phyloP scores from a whole-genome alignment of 768 basidiomycete species.

The Tubosaeta sp. region DNA sequence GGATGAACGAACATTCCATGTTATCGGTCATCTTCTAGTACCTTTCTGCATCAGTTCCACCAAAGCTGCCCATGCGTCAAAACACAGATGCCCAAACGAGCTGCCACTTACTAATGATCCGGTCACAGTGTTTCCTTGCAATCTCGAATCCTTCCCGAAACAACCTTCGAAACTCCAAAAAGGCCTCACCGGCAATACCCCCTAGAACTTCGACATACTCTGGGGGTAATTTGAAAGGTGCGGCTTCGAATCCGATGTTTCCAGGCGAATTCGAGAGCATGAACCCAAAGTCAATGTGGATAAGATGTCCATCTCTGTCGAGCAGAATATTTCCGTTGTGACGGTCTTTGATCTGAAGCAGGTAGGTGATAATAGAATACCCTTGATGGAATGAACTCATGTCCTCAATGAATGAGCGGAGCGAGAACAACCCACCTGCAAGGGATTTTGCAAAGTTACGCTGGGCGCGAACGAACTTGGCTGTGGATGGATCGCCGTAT shows the following conservation, averaged over 20 bases:
- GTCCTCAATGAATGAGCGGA: not conserved
- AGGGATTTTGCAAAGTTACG: constrained; percentile 91
- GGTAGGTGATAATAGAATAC: constrained; percentile 93
- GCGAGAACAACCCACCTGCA: constrained; percentile 47
- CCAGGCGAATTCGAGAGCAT: constrained; percentile 97
- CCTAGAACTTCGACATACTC: constrained; percentile 97
- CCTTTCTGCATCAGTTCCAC: constrained; percentile 99
- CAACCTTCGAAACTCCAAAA: constrained; percentile 76
- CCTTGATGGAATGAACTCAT: constrained; percentile 39
- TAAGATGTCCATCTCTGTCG: constrained; percentile 90
- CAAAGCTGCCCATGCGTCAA: constrained; percentile 44
- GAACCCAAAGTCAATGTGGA: constrained; percentile 99
- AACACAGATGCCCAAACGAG: not conserved
- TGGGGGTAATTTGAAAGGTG: constrained; percentile 92
- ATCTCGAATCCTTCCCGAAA: constrained; percentile 94
- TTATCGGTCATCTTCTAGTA: constrained; percentile 23
- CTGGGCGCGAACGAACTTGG: constrained; percentile 87
- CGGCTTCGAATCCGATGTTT: constrained; percentile 98
- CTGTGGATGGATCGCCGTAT: constrained; percentile 84
- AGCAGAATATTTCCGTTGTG: constrained; percentile 98
- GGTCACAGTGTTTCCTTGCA: constrained; percentile 92
- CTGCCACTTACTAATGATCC: constrained; percentile 74
- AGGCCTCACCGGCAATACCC: constrained; percentile 71
- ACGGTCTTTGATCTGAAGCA: constrained; percentile 96
- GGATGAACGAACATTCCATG: constrained; percentile 2